These are phyloP conservation scores for Desmodesmus armatus DNA, from an alignment of 139 green algal species.

Conservation along the genomic window DNA sequence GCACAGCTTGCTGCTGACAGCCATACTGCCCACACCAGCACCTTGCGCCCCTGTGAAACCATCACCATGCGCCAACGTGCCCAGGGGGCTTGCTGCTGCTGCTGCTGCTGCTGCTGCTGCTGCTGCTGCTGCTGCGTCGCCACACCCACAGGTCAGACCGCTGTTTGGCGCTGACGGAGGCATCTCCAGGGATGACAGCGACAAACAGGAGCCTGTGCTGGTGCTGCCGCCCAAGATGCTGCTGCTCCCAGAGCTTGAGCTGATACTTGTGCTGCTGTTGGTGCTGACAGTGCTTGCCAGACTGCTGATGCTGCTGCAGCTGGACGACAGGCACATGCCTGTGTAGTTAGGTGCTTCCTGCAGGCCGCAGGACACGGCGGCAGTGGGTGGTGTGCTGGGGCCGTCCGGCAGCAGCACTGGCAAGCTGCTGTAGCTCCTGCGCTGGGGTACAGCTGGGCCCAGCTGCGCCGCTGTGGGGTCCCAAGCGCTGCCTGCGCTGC, in stretches of 20 bases:
- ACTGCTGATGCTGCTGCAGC: not conserved
- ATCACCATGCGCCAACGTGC: not conserved
- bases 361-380: too few relatives aligned
- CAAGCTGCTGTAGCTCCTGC: not conserved
- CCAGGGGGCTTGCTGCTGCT: not conserved
- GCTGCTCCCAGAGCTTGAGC: not conserved
- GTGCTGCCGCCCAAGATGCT: not conserved
- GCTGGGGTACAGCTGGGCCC: not conserved
- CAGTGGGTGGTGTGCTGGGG: too few relatives aligned
- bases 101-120: constrained; percentile 1
- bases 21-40: not conserved
- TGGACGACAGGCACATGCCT: not conserved
- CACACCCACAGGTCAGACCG: not conserved
- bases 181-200: not conserved
- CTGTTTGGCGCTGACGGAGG: not conserved
- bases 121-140: constrained; percentile 6
- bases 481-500: not conserved
- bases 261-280: not conserved
- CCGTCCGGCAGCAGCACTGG: too few relatives aligned
- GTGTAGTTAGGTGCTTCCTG: too few relatives aligned
- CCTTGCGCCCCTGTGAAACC: too few relatives aligned
- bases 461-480: not conserved
- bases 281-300: not conserved
- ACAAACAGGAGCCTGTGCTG: not conserved
- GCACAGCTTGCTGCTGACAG: not conserved